Evolutionary conservation across 257 asterid genomes (phyloP).

Genomic region (Gentiana straminea): DNA sequence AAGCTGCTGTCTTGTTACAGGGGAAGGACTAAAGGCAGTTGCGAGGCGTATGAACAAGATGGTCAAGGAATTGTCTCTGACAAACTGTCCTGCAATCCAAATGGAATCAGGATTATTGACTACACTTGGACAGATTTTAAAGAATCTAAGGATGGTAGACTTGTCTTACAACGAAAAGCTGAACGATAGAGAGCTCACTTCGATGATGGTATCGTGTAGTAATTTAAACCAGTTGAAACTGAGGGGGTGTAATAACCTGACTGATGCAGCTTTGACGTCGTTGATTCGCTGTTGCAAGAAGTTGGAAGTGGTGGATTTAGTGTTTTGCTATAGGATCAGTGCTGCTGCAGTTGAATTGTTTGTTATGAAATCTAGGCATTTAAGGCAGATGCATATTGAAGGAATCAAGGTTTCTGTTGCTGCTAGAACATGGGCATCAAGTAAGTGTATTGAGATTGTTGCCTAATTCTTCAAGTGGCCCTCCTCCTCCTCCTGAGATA

Average conservation of each 20-base stretch:
- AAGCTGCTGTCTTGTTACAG: conserved; percentile 62
- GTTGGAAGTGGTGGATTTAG: conserved; percentile 40
- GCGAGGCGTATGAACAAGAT: conserved; percentile 22
- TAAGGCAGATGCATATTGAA: conserved; percentile 53
- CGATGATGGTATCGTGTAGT: conserved; percentile 57
- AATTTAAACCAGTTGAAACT: conserved; percentile 47
- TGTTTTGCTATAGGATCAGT: conserved; percentile 33
- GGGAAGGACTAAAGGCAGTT: conserved; percentile 50
- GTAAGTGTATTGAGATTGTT: conserved; percentile 33
- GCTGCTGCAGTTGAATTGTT: conserved; percentile 40
- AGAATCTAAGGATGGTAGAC: conserved; percentile 47
- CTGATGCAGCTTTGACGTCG: conserved; percentile 13
- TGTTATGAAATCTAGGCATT: conserved; percentile 21
- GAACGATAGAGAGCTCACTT: conserved; percentile 50
- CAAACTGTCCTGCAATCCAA: conserved; percentile 58
- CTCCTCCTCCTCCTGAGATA: conserved; percentile 12
- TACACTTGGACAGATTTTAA: conserved; percentile 53
- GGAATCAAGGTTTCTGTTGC: conserved; percentile 35
- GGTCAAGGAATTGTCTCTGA: conserved; percentile 53
- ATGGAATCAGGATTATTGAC: conserved; percentile 58
- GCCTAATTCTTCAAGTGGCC: conserved; percentile 14
- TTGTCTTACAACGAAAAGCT: conserved; percentile 64
- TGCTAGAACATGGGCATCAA: conserved; percentile 24
- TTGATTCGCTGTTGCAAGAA: conserved; percentile 37
- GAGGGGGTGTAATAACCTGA: conserved; percentile 55